These are phyloP conservation scores for Neonectria hederae DNA, from an alignment of 2,329 filamentous ascomycete species.

Conservation along the genomic window DNA sequence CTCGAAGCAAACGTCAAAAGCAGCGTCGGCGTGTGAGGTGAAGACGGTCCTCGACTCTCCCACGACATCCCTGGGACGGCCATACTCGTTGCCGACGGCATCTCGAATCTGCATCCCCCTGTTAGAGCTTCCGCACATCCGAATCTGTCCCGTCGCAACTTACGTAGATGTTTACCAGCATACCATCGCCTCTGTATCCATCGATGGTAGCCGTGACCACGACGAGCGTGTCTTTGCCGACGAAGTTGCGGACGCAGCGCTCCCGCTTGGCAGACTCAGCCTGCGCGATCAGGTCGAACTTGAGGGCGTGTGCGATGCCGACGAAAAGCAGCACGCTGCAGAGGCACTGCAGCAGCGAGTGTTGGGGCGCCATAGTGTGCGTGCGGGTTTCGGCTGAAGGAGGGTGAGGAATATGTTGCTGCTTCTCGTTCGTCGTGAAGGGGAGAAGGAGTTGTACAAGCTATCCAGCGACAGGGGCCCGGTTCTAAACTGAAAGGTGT, in stretches of 20 bases:
- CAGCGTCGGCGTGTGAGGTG: constrained; percentile 88
- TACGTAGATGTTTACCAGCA: constrained; percentile 94
- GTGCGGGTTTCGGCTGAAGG: constrained; percentile 12
- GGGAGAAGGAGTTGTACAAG: constrained; percentile 31
- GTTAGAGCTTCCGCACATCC: constrained; percentile 11
- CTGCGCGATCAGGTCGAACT: constrained; percentile 88
- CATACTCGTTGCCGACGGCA: constrained; percentile 95
- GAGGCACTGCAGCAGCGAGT: constrained; percentile 65
- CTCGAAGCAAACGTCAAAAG: constrained; percentile 97
- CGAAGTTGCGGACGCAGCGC: constrained; percentile 97
- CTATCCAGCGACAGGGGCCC: constrained; percentile 30
- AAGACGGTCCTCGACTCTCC: constrained; percentile 95
- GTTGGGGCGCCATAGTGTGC: constrained; percentile 58
- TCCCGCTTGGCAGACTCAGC: constrained; percentile 70
- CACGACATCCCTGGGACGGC: constrained; percentile 86
- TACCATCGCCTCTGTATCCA: constrained; percentile 90
- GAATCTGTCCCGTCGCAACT: constrained; percentile 43
- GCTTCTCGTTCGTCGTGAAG: constrained; percentile 18
- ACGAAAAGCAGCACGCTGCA: constrained; percentile 67
- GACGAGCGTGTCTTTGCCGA: constrained; percentile 88
- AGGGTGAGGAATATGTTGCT: constrained; percentile 1
- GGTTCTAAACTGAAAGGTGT: constrained; percentile 46
- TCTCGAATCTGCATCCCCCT: constrained; percentile 79
- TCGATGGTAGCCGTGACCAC: constrained; percentile 91
- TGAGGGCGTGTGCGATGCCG: constrained; percentile 73